These are phyloP conservation scores for Pyrenochaeta sp. DNA, from an alignment of 2,329 filamentous ascomycete genomes.

Conservation along the genomic window DNA sequence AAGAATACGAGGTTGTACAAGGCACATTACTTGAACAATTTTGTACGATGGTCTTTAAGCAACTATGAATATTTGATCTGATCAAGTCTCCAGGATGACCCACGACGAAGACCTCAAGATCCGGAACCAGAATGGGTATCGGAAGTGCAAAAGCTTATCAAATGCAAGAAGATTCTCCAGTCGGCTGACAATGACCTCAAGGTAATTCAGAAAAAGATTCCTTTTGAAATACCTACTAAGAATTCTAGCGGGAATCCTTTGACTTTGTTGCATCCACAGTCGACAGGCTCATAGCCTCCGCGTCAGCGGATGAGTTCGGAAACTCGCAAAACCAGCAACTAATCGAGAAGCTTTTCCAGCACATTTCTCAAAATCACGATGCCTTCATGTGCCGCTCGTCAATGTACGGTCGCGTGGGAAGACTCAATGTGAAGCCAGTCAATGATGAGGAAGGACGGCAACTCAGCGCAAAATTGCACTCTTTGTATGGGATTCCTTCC, in stretches of 20 bases:
- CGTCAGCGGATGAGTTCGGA: slow-evolving; percentile 48
- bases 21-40: slow-evolving; percentile 65
- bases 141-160: slow-evolving; percentile 39
- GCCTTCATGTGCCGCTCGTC: slow-evolving; percentile 70
- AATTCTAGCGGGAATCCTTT: slow-evolving; percentile 41
- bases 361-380: slow-evolving; percentile 60
- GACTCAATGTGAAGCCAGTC: slow-evolving; percentile 48
- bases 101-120: slow-evolving; percentile 35
- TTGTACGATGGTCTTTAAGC: slow-evolving; percentile 55
- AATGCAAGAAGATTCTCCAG: slow-evolving; percentile 54
- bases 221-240: neutral
- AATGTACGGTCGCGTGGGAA: slow-evolving; percentile 62
- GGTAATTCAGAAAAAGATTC: slow-evolving; percentile 25
- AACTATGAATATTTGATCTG: slow-evolving; percentile 1
- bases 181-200: slow-evolving; percentile 53
- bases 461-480: slow-evolving; percentile 74
- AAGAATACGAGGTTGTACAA: slow-evolving; percentile 68
- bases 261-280: slow-evolving; percentile 50
- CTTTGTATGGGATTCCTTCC: slow-evolving; percentile 70
- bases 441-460: slow-evolving; percentile 61
- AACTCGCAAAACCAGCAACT: slow-evolving; percentile 56
- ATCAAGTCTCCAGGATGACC: slow-evolving; percentile 47
- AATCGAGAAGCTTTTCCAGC: slow-evolving; percentile 50
- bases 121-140: slow-evolving; percentile 41
- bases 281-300: slow-evolving; percentile 42